Percentiles rank a stretch among this genome's conserved stretches.
These are phyloP conservation scores for Lachancea quebecensis DNA, from an alignment of 805 yeast species.

Conservation along the genomic window DNA sequence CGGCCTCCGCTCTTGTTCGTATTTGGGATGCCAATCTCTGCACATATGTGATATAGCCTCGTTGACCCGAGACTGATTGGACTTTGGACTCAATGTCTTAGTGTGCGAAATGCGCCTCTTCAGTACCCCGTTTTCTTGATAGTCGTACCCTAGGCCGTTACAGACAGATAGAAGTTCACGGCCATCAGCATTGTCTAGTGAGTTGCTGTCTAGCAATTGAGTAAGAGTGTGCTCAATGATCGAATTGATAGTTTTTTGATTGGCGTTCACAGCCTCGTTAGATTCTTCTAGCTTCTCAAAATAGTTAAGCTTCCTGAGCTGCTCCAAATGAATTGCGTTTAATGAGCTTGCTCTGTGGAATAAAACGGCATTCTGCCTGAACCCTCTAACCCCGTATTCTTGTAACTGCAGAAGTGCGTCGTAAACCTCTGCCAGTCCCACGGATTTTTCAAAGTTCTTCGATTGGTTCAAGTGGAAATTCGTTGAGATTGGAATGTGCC, in stretches of 20 bases:
- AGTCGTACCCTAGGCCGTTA: slow-evolving; percentile 28
- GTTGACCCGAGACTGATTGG: slow-evolving; percentile 40
- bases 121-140: slow-evolving; percentile 10
- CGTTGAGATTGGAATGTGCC: slow-evolving; percentile 10
- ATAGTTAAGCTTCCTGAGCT: slow-evolving; percentile 43
- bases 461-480: slow-evolving; percentile 11
- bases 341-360: slow-evolving; percentile 16
- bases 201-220: slow-evolving; percentile 20
- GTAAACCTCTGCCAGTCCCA: slow-evolving; percentile 11
- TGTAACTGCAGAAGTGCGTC: slow-evolving; percentile 13
- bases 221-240: slow-evolving; percentile 37
- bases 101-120: slow-evolving; percentile 5
- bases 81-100: slow-evolving; percentile 11
- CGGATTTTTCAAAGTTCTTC: slow-evolving; percentile 3
- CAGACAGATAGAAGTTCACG: slow-evolving; percentile 38
- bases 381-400: slow-evolving; percentile 16
- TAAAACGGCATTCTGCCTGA: slow-evolving; percentile 16
- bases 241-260: slow-evolving; percentile 41
- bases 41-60: slow-evolving; percentile 70
- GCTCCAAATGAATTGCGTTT: slow-evolving; percentile 6
- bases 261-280: slow-evolving; percentile 41
- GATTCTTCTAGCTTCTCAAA: slow-evolving; percentile 42
- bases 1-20: slow-evolving; percentile 45
- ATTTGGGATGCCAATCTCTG: slow-evolving; percentile 65
- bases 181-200: slow-evolving; percentile 12